Percentiles rank a stretch among this genome's conserved stretches.
Conservation (phyloP, 2,329 filamentous ascomycete genomes). For the Trichoderma gracile region DNA sequence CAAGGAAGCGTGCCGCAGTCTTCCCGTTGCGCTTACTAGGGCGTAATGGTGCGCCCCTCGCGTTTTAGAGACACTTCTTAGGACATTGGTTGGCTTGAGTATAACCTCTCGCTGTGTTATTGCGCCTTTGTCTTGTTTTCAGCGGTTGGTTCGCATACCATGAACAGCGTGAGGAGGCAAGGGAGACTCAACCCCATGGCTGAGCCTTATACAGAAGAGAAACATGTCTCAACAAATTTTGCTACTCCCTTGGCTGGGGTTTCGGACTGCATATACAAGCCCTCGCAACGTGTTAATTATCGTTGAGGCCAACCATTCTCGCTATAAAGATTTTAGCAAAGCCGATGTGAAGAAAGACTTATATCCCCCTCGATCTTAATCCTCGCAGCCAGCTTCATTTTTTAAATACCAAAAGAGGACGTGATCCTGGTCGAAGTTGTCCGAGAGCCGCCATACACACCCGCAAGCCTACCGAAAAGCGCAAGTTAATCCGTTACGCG, state of each 20-base stretch:
- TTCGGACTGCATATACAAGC: background rate
- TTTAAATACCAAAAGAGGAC: no score
- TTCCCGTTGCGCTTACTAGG: no score
- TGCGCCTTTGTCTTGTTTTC: background rate
- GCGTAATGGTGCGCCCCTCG: background rate
- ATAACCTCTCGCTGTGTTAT: background rate
- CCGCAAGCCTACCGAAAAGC: no score
- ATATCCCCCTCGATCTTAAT: background rate
- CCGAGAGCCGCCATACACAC: no score
- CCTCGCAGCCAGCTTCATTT: background rate
- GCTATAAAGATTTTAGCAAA: constrained; percentile 6
- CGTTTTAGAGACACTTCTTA: background rate
- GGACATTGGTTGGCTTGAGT: background rate
- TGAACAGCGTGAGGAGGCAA: background rate
- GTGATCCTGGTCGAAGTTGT: no score
- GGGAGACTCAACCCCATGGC: background rate
- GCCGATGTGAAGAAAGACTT: background rate
- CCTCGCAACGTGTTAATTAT: background rate
- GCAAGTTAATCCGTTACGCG: background rate
- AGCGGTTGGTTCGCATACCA: background rate
- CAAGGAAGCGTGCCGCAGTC: no score
- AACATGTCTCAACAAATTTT: constrained; percentile 8
- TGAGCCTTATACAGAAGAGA: background rate
- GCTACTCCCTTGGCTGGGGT: background rate
- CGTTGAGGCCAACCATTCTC: background rate